Conservation (phyloP, 495 filamentous ascomycete species). For the Emericellopsis terricola region DNA sequence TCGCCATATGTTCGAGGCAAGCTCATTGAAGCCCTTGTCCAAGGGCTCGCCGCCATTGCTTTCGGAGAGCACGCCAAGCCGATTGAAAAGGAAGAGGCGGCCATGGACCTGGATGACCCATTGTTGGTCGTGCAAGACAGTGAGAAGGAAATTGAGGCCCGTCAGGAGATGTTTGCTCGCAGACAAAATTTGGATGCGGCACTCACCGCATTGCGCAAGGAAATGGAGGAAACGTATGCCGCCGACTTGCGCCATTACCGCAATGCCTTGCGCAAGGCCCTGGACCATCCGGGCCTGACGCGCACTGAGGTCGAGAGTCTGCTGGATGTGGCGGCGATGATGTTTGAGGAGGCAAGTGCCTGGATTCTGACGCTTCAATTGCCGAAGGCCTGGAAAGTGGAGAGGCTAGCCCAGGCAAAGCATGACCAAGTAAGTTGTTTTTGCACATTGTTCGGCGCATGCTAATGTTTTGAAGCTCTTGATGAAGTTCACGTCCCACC, state of each 20-base stretch:
- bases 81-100: constrained; percentile 11
- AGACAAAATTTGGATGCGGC: constrained; percentile 63
- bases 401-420: constrained; percentile 18
- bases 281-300: constrained; percentile 61
- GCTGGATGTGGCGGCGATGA: constrained; percentile 52
- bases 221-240: constrained; percentile 29
- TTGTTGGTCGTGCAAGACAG: constrained; percentile 70
- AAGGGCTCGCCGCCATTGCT: constrained; percentile 61
- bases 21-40: constrained; percentile 48
- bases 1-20: constrained; percentile 64
- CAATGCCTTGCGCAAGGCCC: constrained; percentile 39
- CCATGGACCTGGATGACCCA: constrained; percentile 16
- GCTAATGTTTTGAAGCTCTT: constrained; percentile 8
- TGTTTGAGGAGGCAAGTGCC: constrained; percentile 50
- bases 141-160: constrained; percentile 37
- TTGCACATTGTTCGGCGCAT: constrained; percentile 8
- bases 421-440: constrained; percentile 36
- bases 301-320: constrained; percentile 60
- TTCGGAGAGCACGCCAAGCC: constrained; percentile 37
- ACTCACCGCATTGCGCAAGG: constrained; percentile 51
- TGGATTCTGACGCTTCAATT: constrained; percentile 44
- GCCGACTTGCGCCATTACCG: constrained; percentile 17
- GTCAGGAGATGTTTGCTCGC: constrained; percentile 51
- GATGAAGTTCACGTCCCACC: constrained; percentile 13
- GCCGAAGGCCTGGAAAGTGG: constrained; percentile 52